Evolutionary conservation across 768 basidiomycete species (phyloP).

Genomic region (Boletus insuetus): DNA sequence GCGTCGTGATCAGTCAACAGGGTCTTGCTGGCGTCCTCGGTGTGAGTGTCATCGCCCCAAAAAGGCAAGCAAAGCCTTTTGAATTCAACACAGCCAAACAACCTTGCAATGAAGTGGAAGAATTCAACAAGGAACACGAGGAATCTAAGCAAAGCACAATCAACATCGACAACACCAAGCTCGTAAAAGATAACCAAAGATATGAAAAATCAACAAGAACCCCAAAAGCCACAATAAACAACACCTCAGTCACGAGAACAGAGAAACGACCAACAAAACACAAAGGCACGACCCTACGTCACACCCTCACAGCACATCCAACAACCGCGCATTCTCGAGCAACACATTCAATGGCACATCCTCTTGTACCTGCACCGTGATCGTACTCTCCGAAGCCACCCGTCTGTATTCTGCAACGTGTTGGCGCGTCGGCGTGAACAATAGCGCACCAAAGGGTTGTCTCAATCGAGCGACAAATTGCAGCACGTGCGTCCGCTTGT

Average conservation of each 20-base stretch:
- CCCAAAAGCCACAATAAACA: background rate
- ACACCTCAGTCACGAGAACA: background rate
- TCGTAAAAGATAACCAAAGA: too few relatives aligned
- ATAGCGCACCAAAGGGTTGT: slow-evolving; percentile 5
- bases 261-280: background rate
- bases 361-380: slow-evolving; percentile 7
- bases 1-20: too few relatives aligned
- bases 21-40: background rate
- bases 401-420: slow-evolving; percentile 4
- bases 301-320: slow-evolving; percentile 10
- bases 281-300: too few relatives aligned
- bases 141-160: too few relatives aligned
- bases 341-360: background rate
- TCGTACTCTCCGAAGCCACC: slow-evolving; percentile 10
- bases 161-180: too few relatives aligned
- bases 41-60: background rate
- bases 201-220: too few relatives aligned
- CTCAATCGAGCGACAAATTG: background rate
- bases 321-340: background rate
- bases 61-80: slow-evolving; percentile 7
- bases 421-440: background rate
- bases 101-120: too few relatives aligned
- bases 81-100: slow-evolving; percentile 19
- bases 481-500: background rate
- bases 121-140: too few relatives aligned